Conservation (phyloP, 768 basidiomycete species). For the Lactarius psammicola region DNA sequence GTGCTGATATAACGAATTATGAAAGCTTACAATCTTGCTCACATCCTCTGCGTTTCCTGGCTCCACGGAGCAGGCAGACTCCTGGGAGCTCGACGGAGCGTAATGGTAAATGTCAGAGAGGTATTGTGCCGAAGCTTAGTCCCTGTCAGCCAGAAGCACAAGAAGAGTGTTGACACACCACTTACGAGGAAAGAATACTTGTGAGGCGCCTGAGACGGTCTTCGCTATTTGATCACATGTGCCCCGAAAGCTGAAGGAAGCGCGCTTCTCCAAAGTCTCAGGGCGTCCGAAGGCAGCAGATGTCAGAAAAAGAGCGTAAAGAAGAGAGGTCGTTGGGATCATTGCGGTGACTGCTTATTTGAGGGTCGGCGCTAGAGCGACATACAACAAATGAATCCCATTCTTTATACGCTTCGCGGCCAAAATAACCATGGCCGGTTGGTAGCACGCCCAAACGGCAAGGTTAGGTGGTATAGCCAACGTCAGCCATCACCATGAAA, state of each 20-base stretch:
- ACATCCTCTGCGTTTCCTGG: constrained; percentile 29
- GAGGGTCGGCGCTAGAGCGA: background rate
- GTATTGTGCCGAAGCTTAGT: constrained; percentile 16
- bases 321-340: background rate
- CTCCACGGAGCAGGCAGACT: constrained; percentile 29
- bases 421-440: too few relatives aligned
- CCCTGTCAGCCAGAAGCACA: background rate
- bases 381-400: background rate
- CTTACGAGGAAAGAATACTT: constrained; percentile 7
- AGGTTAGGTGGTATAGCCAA: background rate
- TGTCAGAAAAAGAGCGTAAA: background rate
- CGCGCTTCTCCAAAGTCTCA: background rate
- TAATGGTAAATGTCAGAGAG: constrained; percentile 19
- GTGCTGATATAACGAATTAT: background rate
- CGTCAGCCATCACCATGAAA: too few relatives aligned
- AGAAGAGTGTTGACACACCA: background rate
- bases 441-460: too few relatives aligned
- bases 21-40: constrained; percentile 21
- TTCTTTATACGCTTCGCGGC: background rate
- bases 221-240: background rate
- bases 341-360: background rate
- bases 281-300: background rate
- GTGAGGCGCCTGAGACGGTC: background rate
- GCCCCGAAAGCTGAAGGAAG: background rate
- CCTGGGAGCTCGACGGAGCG: constrained; percentile 17